A percentile compares a stretch with the other conserved stretches of the same genome.
Conservation (phyloP, 805 yeast species). For the Kodamaea jinghongensis region DNA sequence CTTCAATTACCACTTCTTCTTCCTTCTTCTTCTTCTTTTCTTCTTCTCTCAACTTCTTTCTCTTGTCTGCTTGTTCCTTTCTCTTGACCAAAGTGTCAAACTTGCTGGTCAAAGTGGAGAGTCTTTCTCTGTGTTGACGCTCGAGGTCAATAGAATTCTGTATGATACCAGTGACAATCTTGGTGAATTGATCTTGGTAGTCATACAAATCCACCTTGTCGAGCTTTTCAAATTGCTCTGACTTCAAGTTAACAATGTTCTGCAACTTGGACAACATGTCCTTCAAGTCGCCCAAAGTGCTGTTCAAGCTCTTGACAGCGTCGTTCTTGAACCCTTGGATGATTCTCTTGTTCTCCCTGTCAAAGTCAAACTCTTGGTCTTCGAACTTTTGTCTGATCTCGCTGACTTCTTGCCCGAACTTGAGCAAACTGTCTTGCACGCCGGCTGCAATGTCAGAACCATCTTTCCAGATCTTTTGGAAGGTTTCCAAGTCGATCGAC, state of each 20-base stretch:
- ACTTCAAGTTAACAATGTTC: conserved; percentile 18
- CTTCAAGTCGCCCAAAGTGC: conserved; percentile 23
- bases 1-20: conserved; percentile 12
- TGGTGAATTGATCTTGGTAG: conserved; percentile 23
- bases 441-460: conserved; percentile 41
- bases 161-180: conserved; percentile 26
- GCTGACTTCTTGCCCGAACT: conserved; percentile 44
- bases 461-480: conserved; percentile 41
- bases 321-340: conserved; percentile 23
- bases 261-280: conserved; percentile 28
- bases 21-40: conserved; percentile 20
- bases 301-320: conserved; percentile 25
- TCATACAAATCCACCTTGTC: conserved; percentile 26
- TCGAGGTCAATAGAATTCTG: conserved; percentile 30
- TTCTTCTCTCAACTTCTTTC: conserved; percentile 30
- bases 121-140: conserved; percentile 27
- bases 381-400: conserved; percentile 43
- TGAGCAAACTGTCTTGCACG: conserved; percentile 44
- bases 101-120: conserved; percentile 24
- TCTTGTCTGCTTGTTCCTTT: conserved; percentile 30
- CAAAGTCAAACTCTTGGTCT: conserved; percentile 48
- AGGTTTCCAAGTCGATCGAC: conserved; percentile 47
- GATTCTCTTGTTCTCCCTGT: conserved; percentile 48
- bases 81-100: conserved; percentile 29
- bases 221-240: conserved; percentile 20